Conservation (phyloP, 768 basidiomycete species). For the Favolaschia claudopus region DNA sequence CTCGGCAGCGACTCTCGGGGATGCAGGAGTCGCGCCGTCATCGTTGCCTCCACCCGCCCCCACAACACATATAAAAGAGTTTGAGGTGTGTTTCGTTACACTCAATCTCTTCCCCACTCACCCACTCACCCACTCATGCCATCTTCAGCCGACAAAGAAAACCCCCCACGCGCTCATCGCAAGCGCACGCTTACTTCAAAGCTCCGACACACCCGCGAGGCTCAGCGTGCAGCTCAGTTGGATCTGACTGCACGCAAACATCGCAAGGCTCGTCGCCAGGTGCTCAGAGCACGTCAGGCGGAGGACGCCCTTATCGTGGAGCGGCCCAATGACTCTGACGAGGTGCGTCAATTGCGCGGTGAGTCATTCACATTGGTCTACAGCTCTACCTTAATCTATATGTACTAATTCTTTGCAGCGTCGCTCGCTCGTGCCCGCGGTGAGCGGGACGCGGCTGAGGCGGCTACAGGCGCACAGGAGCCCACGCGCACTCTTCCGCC, state of each 20-base stretch:
- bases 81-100: too few relatives aligned
- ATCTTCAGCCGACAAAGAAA: not conserved
- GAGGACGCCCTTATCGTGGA: constrained; percentile 5
- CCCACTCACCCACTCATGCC: not conserved
- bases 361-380: too few relatives aligned
- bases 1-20: too few relatives aligned
- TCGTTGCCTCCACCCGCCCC: not conserved
- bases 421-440: too few relatives aligned
- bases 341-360: too few relatives aligned
- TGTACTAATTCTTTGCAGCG: too few relatives aligned
- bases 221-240: not conserved
- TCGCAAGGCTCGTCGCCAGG: not conserved
- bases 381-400: too few relatives aligned
- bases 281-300: not conserved
- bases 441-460: too few relatives aligned
- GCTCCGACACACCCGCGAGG: not conserved
- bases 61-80: not conserved
- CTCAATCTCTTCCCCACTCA: too few relatives aligned
- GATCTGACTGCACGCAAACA: not conserved
- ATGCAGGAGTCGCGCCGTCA: too few relatives aligned
- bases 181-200: not conserved
- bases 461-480: too few relatives aligned
- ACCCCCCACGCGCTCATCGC: not conserved
- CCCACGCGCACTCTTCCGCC: not conserved
- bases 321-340: not conserved